These are phyloP conservation scores for Elsinoe ampelina DNA, from an alignment of 2,329 filamentous ascomycete genomes.

Conservation along the genomic window DNA sequence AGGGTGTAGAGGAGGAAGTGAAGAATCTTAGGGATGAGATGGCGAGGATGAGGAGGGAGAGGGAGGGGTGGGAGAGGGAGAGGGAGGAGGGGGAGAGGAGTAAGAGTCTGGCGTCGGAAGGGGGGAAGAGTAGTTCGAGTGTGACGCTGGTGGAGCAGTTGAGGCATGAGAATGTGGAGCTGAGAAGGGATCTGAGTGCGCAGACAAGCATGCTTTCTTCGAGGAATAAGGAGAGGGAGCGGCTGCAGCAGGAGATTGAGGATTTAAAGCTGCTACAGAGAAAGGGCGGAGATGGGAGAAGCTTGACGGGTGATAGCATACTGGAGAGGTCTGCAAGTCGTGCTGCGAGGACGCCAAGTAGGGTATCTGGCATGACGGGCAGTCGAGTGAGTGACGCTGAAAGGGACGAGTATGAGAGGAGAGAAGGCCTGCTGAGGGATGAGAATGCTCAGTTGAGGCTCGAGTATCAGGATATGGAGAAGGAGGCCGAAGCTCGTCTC, in stretches of 20 bases:
- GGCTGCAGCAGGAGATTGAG: conserved; percentile 93
- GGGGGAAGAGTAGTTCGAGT: conserved; percentile 43
- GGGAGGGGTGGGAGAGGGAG: conserved; percentile 1
- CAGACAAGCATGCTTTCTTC: conserved; percentile 98
- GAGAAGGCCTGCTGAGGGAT: conserved; percentile 74
- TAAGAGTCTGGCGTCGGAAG: conserved; percentile 27
- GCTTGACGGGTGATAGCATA: conserved; percentile 71
- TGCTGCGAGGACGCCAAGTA: conserved; percentile 64
- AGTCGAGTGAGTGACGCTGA: conserved; percentile 63
- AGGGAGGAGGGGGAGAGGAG: conserved; percentile 35
- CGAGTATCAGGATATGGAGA: conserved; percentile 79
- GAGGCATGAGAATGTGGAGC: conserved; percentile 82
- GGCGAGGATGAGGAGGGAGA: conserved; percentile 43
- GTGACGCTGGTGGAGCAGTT: conserved; percentile 77
- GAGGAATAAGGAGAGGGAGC: conserved; percentile 86
- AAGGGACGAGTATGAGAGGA: conserved; percentile 77
- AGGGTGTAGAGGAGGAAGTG: conserved; percentile 86
- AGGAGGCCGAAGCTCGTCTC: conserved; percentile 69
- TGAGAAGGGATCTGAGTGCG: conserved; percentile 84
- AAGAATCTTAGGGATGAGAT: conserved; percentile 75
- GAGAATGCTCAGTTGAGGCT: conserved; percentile 78
- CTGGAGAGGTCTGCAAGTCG: conserved; percentile 90
- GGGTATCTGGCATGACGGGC: conserved; percentile 59
- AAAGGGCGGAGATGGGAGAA: conserved; percentile 52
- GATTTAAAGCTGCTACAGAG: conserved; percentile 84